Evolutionary conservation across 192 early-diverging fungal species (phyloP).

Genomic region (Allomyces javanicus): DNA sequence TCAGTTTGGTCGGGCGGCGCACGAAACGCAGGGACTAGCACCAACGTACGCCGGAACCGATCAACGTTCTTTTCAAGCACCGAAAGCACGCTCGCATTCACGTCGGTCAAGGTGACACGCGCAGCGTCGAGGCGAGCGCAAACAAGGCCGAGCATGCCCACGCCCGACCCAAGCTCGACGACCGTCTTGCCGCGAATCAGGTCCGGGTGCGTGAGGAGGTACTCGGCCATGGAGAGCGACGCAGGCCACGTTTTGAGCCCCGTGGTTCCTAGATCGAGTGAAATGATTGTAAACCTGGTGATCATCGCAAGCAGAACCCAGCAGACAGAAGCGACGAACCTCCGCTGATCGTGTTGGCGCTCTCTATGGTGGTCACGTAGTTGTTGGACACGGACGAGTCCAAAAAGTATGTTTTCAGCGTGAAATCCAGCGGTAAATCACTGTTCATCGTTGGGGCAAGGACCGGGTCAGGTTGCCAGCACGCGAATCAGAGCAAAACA

Average conservation of each 20-base stretch:
- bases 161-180: background rate
- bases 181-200: background rate
- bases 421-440: background rate
- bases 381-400: background rate
- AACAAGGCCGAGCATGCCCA: background rate
- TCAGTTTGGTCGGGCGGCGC: background rate
- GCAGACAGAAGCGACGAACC: too few relatives aligned
- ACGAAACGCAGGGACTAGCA: background rate
- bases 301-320: too few relatives aligned
- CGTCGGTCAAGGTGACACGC: background rate
- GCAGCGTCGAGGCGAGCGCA: background rate
- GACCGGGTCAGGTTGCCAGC: too few relatives aligned
- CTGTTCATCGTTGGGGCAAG: too few relatives aligned
- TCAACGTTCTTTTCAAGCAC: background rate
- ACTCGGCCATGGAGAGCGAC: conserved; percentile 1
- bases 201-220: background rate
- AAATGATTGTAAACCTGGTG: too few relatives aligned
- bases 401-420: background rate
- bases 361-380: too few relatives aligned
- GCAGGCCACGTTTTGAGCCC: conserved; percentile 3
- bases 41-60: background rate
- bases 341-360: too few relatives aligned
- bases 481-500: too few relatives aligned
- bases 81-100: background rate
- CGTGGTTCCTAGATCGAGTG: background rate